phyloP scores from a whole-genome alignment of 805 yeast species.

The Starmerella ratchasimensis region DNA sequence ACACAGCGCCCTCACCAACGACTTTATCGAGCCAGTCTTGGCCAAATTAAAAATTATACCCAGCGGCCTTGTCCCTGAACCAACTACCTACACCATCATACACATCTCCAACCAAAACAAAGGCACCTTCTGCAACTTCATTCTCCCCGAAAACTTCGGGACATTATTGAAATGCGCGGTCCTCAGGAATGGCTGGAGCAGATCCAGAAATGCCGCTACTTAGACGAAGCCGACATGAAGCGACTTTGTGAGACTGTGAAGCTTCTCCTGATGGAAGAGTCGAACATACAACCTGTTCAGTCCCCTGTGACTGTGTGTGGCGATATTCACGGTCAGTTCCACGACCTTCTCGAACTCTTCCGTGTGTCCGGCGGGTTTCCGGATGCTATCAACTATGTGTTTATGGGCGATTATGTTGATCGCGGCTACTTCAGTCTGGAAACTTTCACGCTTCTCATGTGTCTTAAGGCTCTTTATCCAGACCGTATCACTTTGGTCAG shows the following conservation, averaged over 20 bases:
- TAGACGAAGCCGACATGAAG: slow-evolving; percentile 89
- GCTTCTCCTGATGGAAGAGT: slow-evolving; percentile 89
- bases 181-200: slow-evolving; percentile 96
- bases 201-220: slow-evolving; percentile 74
- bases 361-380: slow-evolving; percentile 90
- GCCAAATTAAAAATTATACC: no score
- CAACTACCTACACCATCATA: no score
- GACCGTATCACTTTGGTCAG: slow-evolving; percentile 76
- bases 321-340: slow-evolving; percentile 97
- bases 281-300: slow-evolving; percentile 87
- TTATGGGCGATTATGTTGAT: slow-evolving; percentile 92
- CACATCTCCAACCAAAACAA: no score
- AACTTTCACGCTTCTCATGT: slow-evolving; percentile 87
- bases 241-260: slow-evolving; percentile 90
- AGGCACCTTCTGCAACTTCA: no score
- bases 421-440: slow-evolving; percentile 93
- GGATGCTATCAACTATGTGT: slow-evolving; percentile 57
- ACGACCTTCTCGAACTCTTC: slow-evolving; percentile 80
- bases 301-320: slow-evolving; percentile 86
- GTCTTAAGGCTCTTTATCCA: slow-evolving; percentile 79
- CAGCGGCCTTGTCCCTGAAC: no score
- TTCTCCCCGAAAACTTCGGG: no score
- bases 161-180: slow-evolving; percentile 41
- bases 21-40: no score
- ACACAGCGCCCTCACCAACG: no score